Evolutionary conservation across 768 basidiomycete species (phyloP).

Genomic region (Suillus hirtellus): DNA sequence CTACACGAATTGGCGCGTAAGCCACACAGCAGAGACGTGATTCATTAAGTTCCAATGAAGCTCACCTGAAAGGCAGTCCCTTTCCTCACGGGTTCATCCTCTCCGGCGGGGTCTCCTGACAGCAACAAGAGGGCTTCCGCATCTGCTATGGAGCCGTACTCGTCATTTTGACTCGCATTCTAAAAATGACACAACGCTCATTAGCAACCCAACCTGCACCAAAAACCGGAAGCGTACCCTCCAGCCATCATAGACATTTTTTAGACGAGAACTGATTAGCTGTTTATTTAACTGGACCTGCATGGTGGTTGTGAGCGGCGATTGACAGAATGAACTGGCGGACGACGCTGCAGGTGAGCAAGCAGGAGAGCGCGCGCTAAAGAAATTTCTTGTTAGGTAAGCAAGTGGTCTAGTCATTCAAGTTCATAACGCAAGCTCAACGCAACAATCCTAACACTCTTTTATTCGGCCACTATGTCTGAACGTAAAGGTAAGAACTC

Average conservation of each 20-base stretch:
- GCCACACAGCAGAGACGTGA: conserved; percentile 1
- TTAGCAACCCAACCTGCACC: conserved; percentile 17
- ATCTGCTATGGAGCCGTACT: conserved; percentile 66
- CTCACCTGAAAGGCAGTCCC: conserved; percentile 89
- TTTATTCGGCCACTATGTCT: conserved; percentile 54
- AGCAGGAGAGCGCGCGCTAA: conserved; percentile 26
- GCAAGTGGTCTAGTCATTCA: conserved; percentile 16
- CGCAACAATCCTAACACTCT: not conserved
- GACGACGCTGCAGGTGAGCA: conserved; percentile 19
- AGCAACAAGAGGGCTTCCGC: conserved; percentile 69
- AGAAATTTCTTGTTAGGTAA: conserved; percentile 38
- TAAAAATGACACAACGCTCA: conserved; percentile 27
- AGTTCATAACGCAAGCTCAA: not conserved
- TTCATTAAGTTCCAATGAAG: conserved; percentile 2
- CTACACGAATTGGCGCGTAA: conserved; percentile 40
- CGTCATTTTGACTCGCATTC: conserved; percentile 69
- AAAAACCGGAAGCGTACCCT: conserved; percentile 41
- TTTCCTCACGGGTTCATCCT: conserved; percentile 90
- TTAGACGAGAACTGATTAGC: conserved; percentile 55
- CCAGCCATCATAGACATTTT: conserved; percentile 63
- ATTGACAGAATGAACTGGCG: conserved; percentile 16
- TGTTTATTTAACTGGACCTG: conserved; percentile 71
- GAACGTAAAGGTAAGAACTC: conserved; percentile 70
- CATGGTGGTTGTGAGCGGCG: conserved; percentile 40
- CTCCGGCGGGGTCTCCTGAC: conserved; percentile 76